phyloP scores from a whole-genome alignment of 169 alveolate species.

The Plasmodium vinckei region DNA sequence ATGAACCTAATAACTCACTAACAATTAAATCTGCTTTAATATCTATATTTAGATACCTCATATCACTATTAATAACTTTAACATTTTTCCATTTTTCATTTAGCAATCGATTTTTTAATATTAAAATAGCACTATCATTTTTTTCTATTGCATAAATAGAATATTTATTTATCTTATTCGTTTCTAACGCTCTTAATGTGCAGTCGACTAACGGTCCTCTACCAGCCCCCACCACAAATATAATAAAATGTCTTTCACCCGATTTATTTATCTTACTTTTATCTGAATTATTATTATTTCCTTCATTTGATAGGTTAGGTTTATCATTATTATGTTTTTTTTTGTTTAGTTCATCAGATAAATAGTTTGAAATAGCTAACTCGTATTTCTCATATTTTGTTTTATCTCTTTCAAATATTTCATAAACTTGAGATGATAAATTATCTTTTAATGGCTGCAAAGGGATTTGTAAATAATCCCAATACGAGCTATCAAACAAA shows the following conservation, averaged over 20 bases:
- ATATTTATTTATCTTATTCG: conserved; percentile 57
- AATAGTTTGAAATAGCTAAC: conserved; percentile 77
- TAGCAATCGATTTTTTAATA: conserved; percentile 70
- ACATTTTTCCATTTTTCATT: conserved; percentile 81
- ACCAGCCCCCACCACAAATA: conserved; percentile 87
- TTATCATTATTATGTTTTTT: not conserved
- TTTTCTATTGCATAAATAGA: conserved; percentile 83
- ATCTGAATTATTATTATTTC: not conserved
- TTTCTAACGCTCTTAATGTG: conserved; percentile 76
- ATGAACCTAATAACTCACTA: conserved; percentile 86
- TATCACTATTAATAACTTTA: conserved; percentile 80
- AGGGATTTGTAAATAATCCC: conserved; percentile 83
- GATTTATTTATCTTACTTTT: conserved; percentile 3
- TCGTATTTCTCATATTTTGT: conserved; percentile 81
- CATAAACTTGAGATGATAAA: conserved; percentile 81
- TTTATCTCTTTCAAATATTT: conserved; percentile 81
- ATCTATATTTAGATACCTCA: conserved; percentile 78
- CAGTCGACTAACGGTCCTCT: conserved; percentile 86
- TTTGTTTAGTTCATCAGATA: conserved; percentile 42
- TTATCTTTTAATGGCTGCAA: conserved; percentile 86
- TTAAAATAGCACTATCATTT: conserved; percentile 82
- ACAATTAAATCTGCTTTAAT: conserved; percentile 81
- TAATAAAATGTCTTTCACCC: conserved; percentile 14
- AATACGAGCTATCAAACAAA: conserved; percentile 57
- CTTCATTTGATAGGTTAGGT: not conserved